Base-by-base conservation (phyloP, 2,329 filamentous ascomycete species). In the Nectriaceae sp. region DNA sequence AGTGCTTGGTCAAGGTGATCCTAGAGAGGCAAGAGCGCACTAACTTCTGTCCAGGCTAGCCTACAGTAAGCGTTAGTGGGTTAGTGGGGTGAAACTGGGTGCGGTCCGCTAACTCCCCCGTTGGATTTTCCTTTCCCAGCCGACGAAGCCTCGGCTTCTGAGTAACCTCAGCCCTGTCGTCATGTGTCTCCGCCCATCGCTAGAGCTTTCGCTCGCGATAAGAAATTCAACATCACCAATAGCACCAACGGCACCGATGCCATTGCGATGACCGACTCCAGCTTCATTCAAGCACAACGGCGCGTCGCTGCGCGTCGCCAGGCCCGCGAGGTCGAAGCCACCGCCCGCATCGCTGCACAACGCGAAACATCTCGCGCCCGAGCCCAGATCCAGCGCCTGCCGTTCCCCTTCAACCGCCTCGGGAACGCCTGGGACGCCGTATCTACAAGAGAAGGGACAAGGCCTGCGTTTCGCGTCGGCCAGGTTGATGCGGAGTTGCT, bases 401-500 rank as follows among this genome's bases (percentile, higher is more conserved):
- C 83, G 4, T 80, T 75, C 54, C 85, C 86, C n/a, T 70, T 90
- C 53, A 80, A 81, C 66, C 75, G 75, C 51, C 65, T 88, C 44
- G 78, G 77, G 73, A 26, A 65, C 31, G 71, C 83, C 46, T 96
- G 88, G 90, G 83, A 91, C 64, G 74, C 79, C 4, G 73, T 93
- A 36, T 83, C 82, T 33, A 85, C 87, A 5, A 84, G 88, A 51
- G 85, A 91, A 64, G 90, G 90, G 38, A 93, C 89, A 20, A 78
- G 84, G 15, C 93, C 94, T 4, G 87, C 89, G 11, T 97, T 96
- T 68, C 86, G 94, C 45, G 94, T 99, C 21, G 91, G 93, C 21
- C 94, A 99, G 72, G 90, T 97, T 37, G 94, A 99, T 69, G 91
- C 94, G 31, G 94, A 97, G 69, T 77, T 99, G 42, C 79, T 99